phyloP scores from a whole-genome alignment of 805 yeast genomes.

The Starmerella roubikii region DNA sequence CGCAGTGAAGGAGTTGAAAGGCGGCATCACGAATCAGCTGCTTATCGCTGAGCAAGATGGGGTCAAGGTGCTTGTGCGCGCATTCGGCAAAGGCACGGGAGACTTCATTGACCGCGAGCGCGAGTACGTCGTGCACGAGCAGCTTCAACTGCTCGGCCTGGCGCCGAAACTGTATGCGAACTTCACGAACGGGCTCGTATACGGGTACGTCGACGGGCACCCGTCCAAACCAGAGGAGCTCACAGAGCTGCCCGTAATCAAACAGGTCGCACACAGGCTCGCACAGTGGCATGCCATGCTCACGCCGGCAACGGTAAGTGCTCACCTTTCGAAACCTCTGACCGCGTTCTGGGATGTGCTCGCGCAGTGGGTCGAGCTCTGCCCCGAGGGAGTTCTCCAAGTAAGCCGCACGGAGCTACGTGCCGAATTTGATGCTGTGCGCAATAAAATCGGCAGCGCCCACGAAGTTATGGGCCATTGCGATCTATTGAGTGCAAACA shows the following conservation, averaged over 20 bases:
- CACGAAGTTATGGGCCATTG: slow-evolving; percentile 49
- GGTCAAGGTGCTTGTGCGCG: slow-evolving; percentile 37
- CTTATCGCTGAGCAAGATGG: slow-evolving; percentile 21
- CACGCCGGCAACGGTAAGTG: slow-evolving; percentile 8
- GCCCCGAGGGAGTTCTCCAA: slow-evolving; percentile 36
- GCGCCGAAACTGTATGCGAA: slow-evolving; percentile 60
- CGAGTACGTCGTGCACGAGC: slow-evolving; percentile 57
- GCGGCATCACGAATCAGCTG: slow-evolving; percentile 30
- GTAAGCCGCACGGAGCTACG: slow-evolving; percentile 31
- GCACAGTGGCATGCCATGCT: slow-evolving; percentile 58
- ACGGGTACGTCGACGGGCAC: slow-evolving; percentile 54
- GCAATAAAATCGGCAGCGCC: slow-evolving; percentile 32
- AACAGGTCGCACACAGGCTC: slow-evolving; percentile 47
- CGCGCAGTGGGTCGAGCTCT: slow-evolving; percentile 46
- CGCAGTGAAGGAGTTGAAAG: slow-evolving; percentile 22
- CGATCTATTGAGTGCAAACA: slow-evolving; percentile 61
- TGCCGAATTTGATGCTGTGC: slow-evolving; percentile 36
- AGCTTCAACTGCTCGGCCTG: slow-evolving; percentile 42
- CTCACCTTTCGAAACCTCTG: slow-evolving; percentile 8
- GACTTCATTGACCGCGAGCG: slow-evolving; percentile 60
- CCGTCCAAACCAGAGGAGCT: slow-evolving; percentile 46
- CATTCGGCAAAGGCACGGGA: slow-evolving; percentile 63
- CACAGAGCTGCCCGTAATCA: slow-evolving; percentile 34
- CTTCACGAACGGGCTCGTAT: slow-evolving; percentile 58
- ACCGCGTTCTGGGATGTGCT: slow-evolving; percentile 46